Percentiles rank a stretch among this genome's conserved stretches.
Evolutionary conservation across 2,329 filamentous ascomycete species (phyloP).

Genomic region (Microdochium nivale): DNA sequence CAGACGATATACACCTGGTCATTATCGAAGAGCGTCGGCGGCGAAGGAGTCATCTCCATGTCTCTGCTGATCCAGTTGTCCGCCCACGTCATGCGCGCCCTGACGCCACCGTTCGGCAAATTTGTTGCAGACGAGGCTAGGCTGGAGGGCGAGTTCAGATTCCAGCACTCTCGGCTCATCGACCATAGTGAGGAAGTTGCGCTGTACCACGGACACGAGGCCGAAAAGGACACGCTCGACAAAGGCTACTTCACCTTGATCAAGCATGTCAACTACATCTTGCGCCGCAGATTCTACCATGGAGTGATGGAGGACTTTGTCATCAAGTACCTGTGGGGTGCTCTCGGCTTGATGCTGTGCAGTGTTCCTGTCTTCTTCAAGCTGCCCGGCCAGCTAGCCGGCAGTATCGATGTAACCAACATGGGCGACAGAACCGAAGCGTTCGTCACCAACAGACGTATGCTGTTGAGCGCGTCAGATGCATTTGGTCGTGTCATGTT

Average conservation of each 20-base stretch:
- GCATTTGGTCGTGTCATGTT: constrained; percentile 96
- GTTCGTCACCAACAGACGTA: constrained; percentile 88
- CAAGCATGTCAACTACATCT: constrained; percentile 95
- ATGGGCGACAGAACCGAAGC: constrained; percentile 67
- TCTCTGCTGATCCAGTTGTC: constrained; percentile 87
- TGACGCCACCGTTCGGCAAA: constrained; percentile 94
- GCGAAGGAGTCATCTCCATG: constrained; percentile 94
- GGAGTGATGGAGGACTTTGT: constrained; percentile 99
- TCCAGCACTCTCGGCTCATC: constrained; percentile 88
- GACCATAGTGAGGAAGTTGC: constrained; percentile 95
- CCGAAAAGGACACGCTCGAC: constrained; percentile 91
- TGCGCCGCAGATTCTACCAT: constrained; percentile 86
- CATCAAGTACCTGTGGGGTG: constrained; percentile 99
- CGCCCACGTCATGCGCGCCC: constrained; percentile 82
- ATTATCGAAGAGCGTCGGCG: constrained; percentile 87
- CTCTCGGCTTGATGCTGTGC: constrained; percentile 82
- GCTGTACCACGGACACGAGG: constrained; percentile 82
- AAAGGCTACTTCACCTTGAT: constrained; percentile 99
- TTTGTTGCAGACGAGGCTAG: constrained; percentile 95
- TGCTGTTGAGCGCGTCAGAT: constrained; percentile 88
- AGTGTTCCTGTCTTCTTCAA: constrained; percentile 95
- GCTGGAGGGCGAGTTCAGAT: constrained; percentile 91
- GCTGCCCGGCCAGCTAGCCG: constrained; percentile 59
- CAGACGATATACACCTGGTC: constrained; percentile 88
- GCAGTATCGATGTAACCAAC: constrained; percentile 30